Evolutionary conservation across 2,329 filamentous ascomycete genomes (phyloP).

Genomic region (Colletotrichum destructivum): DNA sequence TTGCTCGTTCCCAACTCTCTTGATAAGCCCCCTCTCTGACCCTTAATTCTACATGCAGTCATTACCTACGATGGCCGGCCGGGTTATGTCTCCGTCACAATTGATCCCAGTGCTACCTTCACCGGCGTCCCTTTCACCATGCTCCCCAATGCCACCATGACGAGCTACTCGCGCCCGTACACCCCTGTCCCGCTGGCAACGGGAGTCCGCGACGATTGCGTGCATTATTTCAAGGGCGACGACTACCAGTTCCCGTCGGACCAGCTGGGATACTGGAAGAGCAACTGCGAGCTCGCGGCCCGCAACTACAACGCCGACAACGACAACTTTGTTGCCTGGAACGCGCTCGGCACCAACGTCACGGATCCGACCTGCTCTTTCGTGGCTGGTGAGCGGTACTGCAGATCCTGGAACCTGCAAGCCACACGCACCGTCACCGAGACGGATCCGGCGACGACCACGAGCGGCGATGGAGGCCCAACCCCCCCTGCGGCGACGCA

Average conservation of each 20-base stretch:
- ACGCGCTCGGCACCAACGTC: conserved; percentile 40
- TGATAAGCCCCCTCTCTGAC: no score
- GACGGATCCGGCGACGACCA: no score
- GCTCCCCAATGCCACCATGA: conserved; percentile 38
- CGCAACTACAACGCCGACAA: conserved; percentile 34
- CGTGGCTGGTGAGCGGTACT: conserved; percentile 9
- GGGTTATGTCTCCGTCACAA: conserved; percentile 22
- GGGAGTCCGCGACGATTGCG: conserved; percentile 38
- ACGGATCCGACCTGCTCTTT: conserved; percentile 29
- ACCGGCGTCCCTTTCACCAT: conserved; percentile 37
- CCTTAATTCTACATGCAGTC: background rate
- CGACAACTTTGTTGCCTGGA: conserved; percentile 42
- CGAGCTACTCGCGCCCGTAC: conserved; percentile 18
- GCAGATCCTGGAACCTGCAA: conserved; percentile 10
- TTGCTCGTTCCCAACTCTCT: no score
- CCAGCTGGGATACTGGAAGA: conserved; percentile 26
- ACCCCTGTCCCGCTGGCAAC: conserved; percentile 18
- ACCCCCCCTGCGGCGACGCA: no score
- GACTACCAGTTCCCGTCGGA: conserved; percentile 37
- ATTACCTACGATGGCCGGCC: conserved; percentile 18
- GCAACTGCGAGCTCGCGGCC: conserved; percentile 42
- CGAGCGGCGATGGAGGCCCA: no score
- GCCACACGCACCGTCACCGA: conserved; percentile 8
- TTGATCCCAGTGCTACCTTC: conserved; percentile 32
- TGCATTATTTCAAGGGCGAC: conserved; percentile 31